Percentiles rank a stretch among this genome's conserved stretches.
Conservation (phyloP, 2,329 filamentous ascomycete species). For the Thielaviopsis cerberus region DNA sequence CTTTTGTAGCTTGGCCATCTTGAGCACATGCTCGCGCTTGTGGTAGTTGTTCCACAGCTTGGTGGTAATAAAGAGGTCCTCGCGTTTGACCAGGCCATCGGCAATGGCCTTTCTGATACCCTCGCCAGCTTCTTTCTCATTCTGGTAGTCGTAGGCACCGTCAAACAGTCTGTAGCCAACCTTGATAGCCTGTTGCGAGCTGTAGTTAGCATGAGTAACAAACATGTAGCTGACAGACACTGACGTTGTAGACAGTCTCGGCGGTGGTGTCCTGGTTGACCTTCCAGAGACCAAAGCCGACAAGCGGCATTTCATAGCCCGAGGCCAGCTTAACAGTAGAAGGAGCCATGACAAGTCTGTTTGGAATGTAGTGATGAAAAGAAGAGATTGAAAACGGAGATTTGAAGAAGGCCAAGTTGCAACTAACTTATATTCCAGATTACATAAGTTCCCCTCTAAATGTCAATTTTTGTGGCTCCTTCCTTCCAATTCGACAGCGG, state of each 20-base stretch:
- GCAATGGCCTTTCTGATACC: constrained; percentile 63
- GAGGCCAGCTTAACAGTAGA: constrained; percentile 39
- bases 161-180: constrained; percentile 41
- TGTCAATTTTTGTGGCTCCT: too few relatives aligned
- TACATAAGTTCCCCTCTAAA: neutral
- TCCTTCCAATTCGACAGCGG: too few relatives aligned
- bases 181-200: constrained; percentile 32
- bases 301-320: constrained; percentile 53
- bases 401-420: too few relatives aligned
- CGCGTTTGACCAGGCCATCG: constrained; percentile 45
- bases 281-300: constrained; percentile 71
- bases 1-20: constrained; percentile 58
- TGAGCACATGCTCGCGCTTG: constrained; percentile 56
- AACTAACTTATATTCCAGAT: too few relatives aligned
- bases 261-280: constrained; percentile 54
- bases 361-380: constrained; percentile 24
- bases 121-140: constrained; percentile 60
- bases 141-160: constrained; percentile 57
- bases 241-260: constrained; percentile 53
- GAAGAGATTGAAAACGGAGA: neutral
- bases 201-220: neutral
- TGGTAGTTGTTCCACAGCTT: constrained; percentile 93
- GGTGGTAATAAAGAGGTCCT: constrained; percentile 79
- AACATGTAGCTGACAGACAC: neutral
- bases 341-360: constrained; percentile 14